Base-by-base conservation (phyloP, 73 alveolate species). In the Effrenium voratum region DNA sequence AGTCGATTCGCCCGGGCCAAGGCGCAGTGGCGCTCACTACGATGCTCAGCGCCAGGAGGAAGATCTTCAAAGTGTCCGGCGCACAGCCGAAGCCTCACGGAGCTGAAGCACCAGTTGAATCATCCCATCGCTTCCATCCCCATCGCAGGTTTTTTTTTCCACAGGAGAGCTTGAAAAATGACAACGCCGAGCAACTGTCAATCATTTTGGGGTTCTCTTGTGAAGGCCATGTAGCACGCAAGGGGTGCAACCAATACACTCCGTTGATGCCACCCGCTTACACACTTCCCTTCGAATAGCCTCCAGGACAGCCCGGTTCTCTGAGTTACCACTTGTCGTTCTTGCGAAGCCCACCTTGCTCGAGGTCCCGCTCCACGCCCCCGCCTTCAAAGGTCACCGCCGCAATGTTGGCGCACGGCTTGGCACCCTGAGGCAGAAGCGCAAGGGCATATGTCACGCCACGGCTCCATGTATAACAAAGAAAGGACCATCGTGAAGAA, bases 21-120 rank as follows among this genome's bases (percentile, higher is more conserved):
- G 22, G 47, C 34, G 30, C 96, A 22, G 96, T 88, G 32, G 87
- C 96, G 75, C 96, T 88, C 41, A 88, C 96, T 41, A 88, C 96
- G 38, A 88, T 28, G 73, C 96, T 88, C 57, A 88, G 75, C 30
- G 87, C 96, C 87, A 88, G 41, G 76, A 88, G 57, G 86, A 88
- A 88, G 83, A 57, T 40, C 36, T 55, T 60, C 83, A 44, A 28
- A 44, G 96, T 88, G 75, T 88, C 68, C 41, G 85, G 87, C 19
- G 96, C 96, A 41, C 96, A 88, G 46, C 96, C 96, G 26, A 88
- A 88, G 73, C 96, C 96, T 63, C 50, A 6, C 22, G 80, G 32
- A 24, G n/a, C 22, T 26, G 43, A n/a, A n/a, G 46, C 16, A 24
- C 43, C 30, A 30, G 43, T 15, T 1, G 46, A 16, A 13, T 2